Evolutionary conservation across 192 early-diverging fungal genomes (phyloP), one percentile per base, ranked within the genome.

Genomic region (Backusella parvicylindrica): DNA sequence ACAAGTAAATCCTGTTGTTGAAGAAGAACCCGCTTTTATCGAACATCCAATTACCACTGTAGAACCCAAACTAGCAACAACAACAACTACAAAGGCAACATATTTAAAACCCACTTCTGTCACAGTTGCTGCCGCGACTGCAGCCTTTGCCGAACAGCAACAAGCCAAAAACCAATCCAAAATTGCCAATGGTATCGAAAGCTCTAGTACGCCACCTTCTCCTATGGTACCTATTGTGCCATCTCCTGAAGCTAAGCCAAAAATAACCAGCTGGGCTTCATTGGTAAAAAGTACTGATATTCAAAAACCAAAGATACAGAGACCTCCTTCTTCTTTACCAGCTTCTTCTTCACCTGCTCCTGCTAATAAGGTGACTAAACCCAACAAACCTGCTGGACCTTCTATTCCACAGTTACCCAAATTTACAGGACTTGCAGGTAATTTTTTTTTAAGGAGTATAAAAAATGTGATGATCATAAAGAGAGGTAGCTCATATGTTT

Each of bases 191-290:
- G 26, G 31, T 30, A 1, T 33, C 32, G n/a, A 60, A 60, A 21
- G 40, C 31, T 23, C 63, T 13, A 18, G 8, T 12, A 49, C 53
- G 8, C 1, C 70, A 31, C 11, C 47, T 21, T 7, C 28, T 12
- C n/a, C 73, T 41, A 18, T 60, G 53, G 12, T 35, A 5, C 37
- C 67, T 26, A 3, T 43, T 49, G 53, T 78, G n/a, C 35, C 75
- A 23, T 50, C 81, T 7, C 63, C 75, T 3, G 84, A 86, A 47
- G 66, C 70, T 35, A 84, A 79, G 72, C 70, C 65, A 15, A 83
- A 79, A 33, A 49, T n/a, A 7, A 12, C 77, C 15, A 83, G 81
- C 32, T 86, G 86, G 85, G 85, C 85, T 23, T 74, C 77, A 6
- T 78, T 86, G 38, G 23, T 86, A 21, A 71, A 75, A 71, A 56